These are phyloP conservation scores for Monosporascus cannonballus DNA, from an alignment of 2,329 filamentous ascomycete species.

Conservation along the genomic window DNA sequence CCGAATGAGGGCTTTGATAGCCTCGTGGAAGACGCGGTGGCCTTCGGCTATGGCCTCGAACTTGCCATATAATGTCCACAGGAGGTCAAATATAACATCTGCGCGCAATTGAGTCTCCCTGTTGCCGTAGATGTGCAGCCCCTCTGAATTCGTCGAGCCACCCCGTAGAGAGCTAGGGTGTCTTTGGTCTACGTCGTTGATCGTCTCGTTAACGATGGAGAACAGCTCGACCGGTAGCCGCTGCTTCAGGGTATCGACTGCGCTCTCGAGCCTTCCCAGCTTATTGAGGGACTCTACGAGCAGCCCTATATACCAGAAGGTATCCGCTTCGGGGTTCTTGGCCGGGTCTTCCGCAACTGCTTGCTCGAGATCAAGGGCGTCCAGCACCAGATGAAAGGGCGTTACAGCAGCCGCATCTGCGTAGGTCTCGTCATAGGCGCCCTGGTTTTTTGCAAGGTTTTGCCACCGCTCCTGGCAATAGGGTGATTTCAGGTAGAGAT, in stretches of 20 bases:
- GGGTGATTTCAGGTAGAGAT: slow-evolving; percentile 94
- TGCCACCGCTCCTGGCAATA: slow-evolving; percentile 98
- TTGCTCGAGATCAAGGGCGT: slow-evolving; percentile 53
- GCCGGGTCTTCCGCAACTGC: slow-evolving; percentile 77
- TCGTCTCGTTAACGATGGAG: slow-evolving; percentile 87
- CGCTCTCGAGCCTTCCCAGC: slow-evolving; percentile 76
- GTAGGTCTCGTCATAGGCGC: slow-evolving; percentile 43
- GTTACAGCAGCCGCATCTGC: slow-evolving; percentile 38
- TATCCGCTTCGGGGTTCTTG: slow-evolving; percentile 91
- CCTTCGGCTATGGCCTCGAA: slow-evolving; percentile 97
- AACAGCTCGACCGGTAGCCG: slow-evolving; percentile 91
- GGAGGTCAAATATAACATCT: slow-evolving; percentile 82
- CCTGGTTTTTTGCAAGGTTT: slow-evolving; percentile 63
- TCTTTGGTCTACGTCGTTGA: slow-evolving; percentile 86
- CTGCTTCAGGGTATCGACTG: slow-evolving; percentile 87
- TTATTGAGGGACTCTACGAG: slow-evolving; percentile 87
- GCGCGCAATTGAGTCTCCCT: slow-evolving; percentile 71
- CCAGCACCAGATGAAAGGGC: slow-evolving; percentile 55
- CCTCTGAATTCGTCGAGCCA: slow-evolving; percentile 44
- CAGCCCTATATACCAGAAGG: slow-evolving; percentile 85
- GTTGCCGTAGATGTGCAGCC: slow-evolving; percentile 57
- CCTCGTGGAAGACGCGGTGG: slow-evolving; percentile 88
- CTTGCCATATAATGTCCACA: slow-evolving; percentile 91
- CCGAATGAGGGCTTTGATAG: slow-evolving; percentile 77
- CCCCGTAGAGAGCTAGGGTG: slow-evolving; percentile 76